These are phyloP conservation scores for Fusarium sp. DNA, from an alignment of 2,329 filamentous ascomycete genomes.

Conservation along the genomic window DNA sequence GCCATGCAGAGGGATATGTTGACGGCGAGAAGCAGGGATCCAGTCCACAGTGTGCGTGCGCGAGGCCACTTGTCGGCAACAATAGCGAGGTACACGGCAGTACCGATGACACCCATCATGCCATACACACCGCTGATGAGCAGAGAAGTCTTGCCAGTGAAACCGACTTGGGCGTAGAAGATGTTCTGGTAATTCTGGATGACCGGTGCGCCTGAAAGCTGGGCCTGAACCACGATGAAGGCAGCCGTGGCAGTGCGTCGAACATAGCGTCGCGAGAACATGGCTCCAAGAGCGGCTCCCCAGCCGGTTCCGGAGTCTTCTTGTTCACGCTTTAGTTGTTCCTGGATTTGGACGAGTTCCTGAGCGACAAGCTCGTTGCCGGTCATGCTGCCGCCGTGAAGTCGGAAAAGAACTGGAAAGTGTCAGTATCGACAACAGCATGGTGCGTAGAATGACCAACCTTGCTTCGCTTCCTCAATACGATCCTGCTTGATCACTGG, in stretches of 20 bases:
- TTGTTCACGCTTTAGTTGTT: neutral
- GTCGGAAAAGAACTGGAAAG: neutral
- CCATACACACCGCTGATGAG: constrained; percentile 60
- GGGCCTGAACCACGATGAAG: neutral
- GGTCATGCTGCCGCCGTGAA: neutral
- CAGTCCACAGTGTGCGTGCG: constrained; percentile 17
- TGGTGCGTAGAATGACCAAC: no score
- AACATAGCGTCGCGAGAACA: neutral
- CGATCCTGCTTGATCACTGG: neutral
- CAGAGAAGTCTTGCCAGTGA: constrained; percentile 59
- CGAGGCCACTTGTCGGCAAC: constrained; percentile 48
- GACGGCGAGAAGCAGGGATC: constrained; percentile 33
- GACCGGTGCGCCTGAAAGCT: neutral
- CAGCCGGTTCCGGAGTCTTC: neutral
- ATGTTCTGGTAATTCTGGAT: constrained; percentile 49
- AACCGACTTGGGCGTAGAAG: constrained; percentile 57
- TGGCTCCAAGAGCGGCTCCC: neutral
- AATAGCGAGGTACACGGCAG: constrained; percentile 44
- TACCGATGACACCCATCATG: constrained; percentile 47
- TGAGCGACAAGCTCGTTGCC: neutral
- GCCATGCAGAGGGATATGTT: constrained; percentile 44
- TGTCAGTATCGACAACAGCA: no score
- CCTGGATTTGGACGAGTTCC: neutral
- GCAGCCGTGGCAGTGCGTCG: neutral
- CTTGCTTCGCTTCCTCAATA: neutral